Evolutionary conservation across 129 eudicot species (phyloP).

Genomic region (Chrysanthemum lavandulifolium): DNA sequence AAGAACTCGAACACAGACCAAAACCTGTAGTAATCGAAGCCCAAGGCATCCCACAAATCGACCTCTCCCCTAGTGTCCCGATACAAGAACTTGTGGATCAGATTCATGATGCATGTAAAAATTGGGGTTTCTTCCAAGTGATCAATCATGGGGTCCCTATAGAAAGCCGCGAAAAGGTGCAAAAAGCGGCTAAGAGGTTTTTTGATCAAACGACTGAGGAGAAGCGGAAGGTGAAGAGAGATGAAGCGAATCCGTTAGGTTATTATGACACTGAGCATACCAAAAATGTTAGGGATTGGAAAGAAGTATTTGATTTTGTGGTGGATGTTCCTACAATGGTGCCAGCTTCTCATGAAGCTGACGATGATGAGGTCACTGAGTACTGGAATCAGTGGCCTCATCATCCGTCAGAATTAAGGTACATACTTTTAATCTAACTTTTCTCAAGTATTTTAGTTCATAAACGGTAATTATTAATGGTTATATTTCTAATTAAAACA

Average conservation of each 20-base stretch:
- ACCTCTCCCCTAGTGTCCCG: constrained; percentile 34
- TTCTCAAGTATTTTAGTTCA: too few species aligned
- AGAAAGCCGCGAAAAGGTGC: constrained; percentile 35
- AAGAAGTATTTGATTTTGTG: constrained; percentile 57
- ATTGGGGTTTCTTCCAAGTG: constrained; percentile 79
- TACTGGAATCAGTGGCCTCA: constrained; percentile 56
- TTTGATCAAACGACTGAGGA: constrained; percentile 45
- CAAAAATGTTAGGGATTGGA: constrained; percentile 77
- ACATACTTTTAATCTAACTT: background rate
- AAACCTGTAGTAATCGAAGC: constrained; percentile 46
- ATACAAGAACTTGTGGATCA: constrained; percentile 35
- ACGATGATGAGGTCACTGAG: constrained; percentile 27
- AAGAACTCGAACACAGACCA: constrained; percentile 74
- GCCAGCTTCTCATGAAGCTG: constrained; percentile 47
- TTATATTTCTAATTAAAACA: background rate
- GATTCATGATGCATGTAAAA: constrained; percentile 49
- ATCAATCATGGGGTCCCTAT: constrained; percentile 56
- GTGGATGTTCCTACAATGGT: constrained; percentile 43
- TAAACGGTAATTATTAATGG: background rate
- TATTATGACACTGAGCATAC: constrained; percentile 62
- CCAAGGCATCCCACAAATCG: constrained; percentile 53
- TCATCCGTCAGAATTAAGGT: constrained; percentile 54
- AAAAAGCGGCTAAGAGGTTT: constrained; percentile 41
- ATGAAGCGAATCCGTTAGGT: constrained; percentile 53
- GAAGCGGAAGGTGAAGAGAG: constrained; percentile 60